A percentile compares a stretch with the other conserved stretches of the same genome.
These are phyloP conservation scores for Hypoxylon rubiginosum DNA, from an alignment of 2,329 filamentous ascomycete genomes.

Conservation along the genomic window DNA sequence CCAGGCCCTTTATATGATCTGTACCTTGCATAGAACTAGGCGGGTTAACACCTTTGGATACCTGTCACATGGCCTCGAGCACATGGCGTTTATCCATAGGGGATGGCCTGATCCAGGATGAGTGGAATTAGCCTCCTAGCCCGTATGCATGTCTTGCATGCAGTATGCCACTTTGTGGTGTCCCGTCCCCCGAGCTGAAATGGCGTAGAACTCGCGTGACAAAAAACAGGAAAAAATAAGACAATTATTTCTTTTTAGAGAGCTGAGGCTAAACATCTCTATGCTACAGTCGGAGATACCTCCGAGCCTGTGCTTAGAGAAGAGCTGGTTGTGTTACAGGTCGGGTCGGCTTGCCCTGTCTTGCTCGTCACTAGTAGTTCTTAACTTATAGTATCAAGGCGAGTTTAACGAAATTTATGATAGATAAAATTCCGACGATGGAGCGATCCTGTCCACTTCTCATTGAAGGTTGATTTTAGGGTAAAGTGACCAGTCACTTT, in stretches of 20 bases:
- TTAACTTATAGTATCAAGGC: background rate
- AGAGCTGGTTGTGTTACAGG: background rate
- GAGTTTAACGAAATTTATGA: background rate
- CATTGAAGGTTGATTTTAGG: background rate
- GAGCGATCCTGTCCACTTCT: background rate
- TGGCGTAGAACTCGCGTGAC: conserved; percentile 27
- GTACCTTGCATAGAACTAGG: background rate
- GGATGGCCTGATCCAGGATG: conserved; percentile 1
- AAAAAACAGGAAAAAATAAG: conserved; percentile 2
- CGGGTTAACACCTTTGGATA: background rate
- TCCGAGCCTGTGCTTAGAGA: background rate
- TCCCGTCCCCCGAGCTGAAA: conserved; percentile 8
- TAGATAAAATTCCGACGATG: background rate
- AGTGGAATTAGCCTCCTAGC: background rate
- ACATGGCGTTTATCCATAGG: conserved; percentile 14
- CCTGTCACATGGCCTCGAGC: conserved; percentile 20
- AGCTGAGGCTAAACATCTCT: conserved; percentile 12
- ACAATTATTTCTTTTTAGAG: conserved; percentile 8
- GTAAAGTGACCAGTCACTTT: background rate
- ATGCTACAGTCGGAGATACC: background rate
- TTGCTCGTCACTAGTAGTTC: background rate
- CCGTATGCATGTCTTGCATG: conserved; percentile 17
- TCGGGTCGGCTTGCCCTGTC: background rate
- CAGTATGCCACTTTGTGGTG: background rate
- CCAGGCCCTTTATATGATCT: background rate